Evolutionary conservation across 768 basidiomycete species (phyloP).

Genomic region (Amanita jacksonii): DNA sequence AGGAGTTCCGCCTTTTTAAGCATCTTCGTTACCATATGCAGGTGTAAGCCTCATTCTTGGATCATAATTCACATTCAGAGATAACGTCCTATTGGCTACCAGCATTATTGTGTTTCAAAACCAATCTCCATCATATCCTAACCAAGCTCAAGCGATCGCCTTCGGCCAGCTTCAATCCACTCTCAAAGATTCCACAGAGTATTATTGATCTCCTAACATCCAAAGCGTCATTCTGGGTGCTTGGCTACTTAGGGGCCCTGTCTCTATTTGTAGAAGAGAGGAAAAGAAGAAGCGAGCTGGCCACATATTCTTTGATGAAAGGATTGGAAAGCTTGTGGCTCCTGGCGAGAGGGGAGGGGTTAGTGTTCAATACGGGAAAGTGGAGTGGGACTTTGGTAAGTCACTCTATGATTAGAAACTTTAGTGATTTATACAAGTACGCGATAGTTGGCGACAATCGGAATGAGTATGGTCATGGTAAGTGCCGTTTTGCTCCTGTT

Average conservation of each 20-base stretch:
- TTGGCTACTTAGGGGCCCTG: constrained; percentile 65
- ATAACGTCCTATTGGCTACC: background rate
- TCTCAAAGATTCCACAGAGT: constrained; percentile 32
- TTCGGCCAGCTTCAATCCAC: constrained; percentile 19
- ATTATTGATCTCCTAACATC: constrained; percentile 51
- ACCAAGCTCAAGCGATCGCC: constrained; percentile 16
- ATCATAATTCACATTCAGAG: background rate
- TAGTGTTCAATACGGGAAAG: constrained; percentile 61
- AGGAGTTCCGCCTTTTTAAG: constrained; percentile 86
- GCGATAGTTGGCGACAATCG: constrained; percentile 51
- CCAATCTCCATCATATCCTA: constrained; percentile 44
- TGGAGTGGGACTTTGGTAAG: constrained; percentile 60
- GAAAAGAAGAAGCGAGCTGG: constrained; percentile 80
- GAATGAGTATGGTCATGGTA: constrained; percentile 91
- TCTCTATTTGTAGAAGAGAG: constrained; percentile 83
- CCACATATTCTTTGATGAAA: constrained; percentile 88
- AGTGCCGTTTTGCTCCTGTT: constrained; percentile 14
- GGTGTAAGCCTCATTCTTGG: constrained; percentile 47
- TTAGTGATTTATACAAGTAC: constrained; percentile 10
- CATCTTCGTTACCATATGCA: constrained; percentile 72
- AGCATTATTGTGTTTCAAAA: constrained; percentile 63
- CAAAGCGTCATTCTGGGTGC: constrained; percentile 64
- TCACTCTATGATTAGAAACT: constrained; percentile 9
- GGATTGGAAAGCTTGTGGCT: constrained; percentile 89
- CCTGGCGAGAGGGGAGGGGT: constrained; percentile 62